Percentiles rank a stretch among this genome's conserved stretches.
These are phyloP conservation scores for Elsinoe australis DNA, from an alignment of 2,329 filamentous ascomycete genomes.

Conservation along the genomic window DNA sequence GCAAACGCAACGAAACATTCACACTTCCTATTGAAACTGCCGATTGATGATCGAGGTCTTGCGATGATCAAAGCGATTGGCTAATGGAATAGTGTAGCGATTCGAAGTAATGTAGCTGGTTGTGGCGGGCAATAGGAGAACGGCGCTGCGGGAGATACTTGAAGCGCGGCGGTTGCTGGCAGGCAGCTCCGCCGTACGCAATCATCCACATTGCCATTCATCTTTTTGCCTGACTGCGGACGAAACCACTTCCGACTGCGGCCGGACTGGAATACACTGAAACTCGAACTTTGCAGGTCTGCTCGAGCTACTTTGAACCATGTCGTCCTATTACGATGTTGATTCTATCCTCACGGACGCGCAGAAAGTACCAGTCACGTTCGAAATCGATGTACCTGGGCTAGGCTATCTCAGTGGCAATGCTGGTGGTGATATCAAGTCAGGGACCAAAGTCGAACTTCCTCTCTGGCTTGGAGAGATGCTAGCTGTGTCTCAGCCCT, in stretches of 20 bases:
- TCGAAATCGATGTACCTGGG: constrained; percentile 79
- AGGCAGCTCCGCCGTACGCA: constrained; percentile 10
- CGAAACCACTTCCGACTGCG: too few species aligned
- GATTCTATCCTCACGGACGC: constrained; percentile 78
- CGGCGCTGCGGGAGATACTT: constrained; percentile 2
- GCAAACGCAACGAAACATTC: not conserved
- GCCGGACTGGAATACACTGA: too few species aligned
- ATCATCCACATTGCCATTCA: not conserved
- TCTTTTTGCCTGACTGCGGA: not conserved
- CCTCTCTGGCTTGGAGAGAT: constrained; percentile 94
- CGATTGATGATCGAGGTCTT: not conserved
- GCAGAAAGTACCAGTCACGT: constrained; percentile 94
- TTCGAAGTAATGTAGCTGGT: not conserved
- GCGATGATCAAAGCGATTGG: not conserved
- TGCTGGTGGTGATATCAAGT: constrained; percentile 62
- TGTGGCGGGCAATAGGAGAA: constrained; percentile 2
- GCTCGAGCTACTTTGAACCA: too few species aligned
- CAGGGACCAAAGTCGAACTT: constrained; percentile 70
- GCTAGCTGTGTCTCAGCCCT: constrained; percentile 58
- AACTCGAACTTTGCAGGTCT: too few species aligned
- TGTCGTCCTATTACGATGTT: constrained; percentile 71
- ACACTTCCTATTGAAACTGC: too few species aligned
- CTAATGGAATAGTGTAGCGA: not conserved
- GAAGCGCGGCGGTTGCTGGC: not conserved
- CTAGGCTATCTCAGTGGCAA: constrained; percentile 87